These are phyloP conservation scores for Mucor saturninus DNA, from an alignment of 371 early-diverging fungal genomes.

Conservation along the genomic window DNA sequence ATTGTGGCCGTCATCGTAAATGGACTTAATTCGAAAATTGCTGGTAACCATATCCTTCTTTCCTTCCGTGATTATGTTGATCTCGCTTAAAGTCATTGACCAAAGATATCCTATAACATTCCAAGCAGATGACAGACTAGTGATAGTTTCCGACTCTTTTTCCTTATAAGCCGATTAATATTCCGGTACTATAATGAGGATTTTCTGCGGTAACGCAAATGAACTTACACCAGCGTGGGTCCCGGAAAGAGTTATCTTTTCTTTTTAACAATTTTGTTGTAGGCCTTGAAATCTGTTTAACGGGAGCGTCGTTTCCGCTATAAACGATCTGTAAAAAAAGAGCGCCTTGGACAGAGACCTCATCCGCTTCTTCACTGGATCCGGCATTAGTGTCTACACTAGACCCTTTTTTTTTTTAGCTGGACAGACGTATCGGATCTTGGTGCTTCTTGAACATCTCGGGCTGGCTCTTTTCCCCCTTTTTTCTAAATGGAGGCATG, in stretches of 20 bases:
- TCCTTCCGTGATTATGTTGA: constrained; percentile 20
- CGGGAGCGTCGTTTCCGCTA: constrained; percentile 13
- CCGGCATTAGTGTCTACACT: constrained; percentile 21
- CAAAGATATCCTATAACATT: constrained; percentile 17
- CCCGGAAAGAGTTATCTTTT: no score
- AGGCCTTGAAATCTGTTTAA: no score
- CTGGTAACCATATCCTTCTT: constrained; percentile 25
- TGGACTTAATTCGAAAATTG: constrained; percentile 22
- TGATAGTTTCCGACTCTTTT: constrained; percentile 16
- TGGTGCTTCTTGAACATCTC: constrained; percentile 17
- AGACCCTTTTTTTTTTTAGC: constrained; percentile 18
- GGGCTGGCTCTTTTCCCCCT: constrained; percentile 22
- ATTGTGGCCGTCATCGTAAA: constrained; percentile 20
- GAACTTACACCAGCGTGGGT: no score
- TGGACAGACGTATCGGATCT: constrained; percentile 17
- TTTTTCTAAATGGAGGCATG: constrained; percentile 24
- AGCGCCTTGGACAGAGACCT: constrained; percentile 17
- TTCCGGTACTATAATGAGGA: no score
- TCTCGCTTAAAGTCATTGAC: constrained; percentile 18
- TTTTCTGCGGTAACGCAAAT: no score
- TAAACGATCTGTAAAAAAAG: constrained; percentile 18
- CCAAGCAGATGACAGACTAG: constrained; percentile 13
- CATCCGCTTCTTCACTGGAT: constrained; percentile 17
- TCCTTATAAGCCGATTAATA: constrained; percentile 21
- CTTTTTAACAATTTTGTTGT: no score